Evolutionary conservation across 2,329 filamentous ascomycete genomes (phyloP).

Genomic region (Talaromyces sp.): DNA sequence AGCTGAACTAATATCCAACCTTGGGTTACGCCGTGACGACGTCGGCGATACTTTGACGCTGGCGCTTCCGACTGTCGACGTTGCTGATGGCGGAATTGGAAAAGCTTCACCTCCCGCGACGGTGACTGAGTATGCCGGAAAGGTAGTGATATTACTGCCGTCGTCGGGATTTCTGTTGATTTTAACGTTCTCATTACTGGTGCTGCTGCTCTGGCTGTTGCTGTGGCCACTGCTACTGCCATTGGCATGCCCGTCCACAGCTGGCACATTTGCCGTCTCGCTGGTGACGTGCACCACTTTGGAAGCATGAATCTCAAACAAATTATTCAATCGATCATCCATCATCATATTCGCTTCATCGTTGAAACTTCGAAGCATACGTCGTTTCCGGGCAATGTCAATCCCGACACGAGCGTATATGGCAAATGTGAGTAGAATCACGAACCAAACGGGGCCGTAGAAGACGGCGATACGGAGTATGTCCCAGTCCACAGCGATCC

Average conservation of each 20-base stretch:
- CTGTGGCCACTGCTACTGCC: neutral
- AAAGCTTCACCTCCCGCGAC: constrained; percentile 27
- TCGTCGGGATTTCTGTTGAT: neutral
- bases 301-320: constrained; percentile 40
- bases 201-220: neutral
- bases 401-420: constrained; percentile 42
- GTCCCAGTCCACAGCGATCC: constrained; percentile 66
- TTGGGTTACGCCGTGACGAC: neutral
- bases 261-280: constrained; percentile 40
- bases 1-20: constrained; percentile 23
- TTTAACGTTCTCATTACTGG: neutral
- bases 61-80: neutral
- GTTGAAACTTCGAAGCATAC: constrained; percentile 57
- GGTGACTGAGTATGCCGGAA: constrained; percentile 29
- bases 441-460: constrained; percentile 54
- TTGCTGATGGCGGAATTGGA: constrained; percentile 10
- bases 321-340: constrained; percentile 40
- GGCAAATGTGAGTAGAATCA: constrained; percentile 38
- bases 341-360: constrained; percentile 42
- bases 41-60: constrained; percentile 3
- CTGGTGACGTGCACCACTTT: constrained; percentile 64
- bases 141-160: neutral
- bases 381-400: constrained; percentile 53
- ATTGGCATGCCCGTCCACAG: neutral
- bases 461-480: constrained; percentile 70